Evolutionary conservation across 495 filamentous ascomycete genomes (phyloP), one percentile per base, ranked within the genome.

Genomic region (Aspergillus nanangensis): DNA sequence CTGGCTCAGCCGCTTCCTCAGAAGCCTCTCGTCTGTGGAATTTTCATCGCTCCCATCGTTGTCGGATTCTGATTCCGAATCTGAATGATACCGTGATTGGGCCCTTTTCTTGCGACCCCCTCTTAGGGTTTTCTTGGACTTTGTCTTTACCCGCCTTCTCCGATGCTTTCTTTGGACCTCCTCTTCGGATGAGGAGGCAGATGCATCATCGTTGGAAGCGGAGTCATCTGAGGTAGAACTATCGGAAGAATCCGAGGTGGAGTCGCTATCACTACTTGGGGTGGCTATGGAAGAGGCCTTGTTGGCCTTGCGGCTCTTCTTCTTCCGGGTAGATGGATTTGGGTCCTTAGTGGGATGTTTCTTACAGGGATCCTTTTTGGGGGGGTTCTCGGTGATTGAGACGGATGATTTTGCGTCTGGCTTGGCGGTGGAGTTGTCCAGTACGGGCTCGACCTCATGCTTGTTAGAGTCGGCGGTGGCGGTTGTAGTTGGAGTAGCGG

Each of bases 1-100:
- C n/a, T 70, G 57, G 37, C 75, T 67, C 48, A 71, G n/a, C n/a
- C n/a, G 54, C 47, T 74, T 74, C 50, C 71, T 70, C 14, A 67
- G 47, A 22, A 74, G 61, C 50, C 70, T 75, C 48, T 72, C 67
- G 40, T 67, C 52, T 34, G 59, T 32, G 21, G 20, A 39, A 8
- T 51, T 24, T 22, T 63, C 62, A 9, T 61, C 50, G 17, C 60
- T 60, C 8, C 65, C 60, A 0, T 46, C 62, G 2, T 58, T 58
- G 13, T 57, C 53, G 4, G 56, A 51, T n/a, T 66, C 60, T 0
- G 67, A 61, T 0, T 68, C 66, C 3, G 62, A 64, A 1, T 70
- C 62, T 1, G 55, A 51, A 15, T 65, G 47, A 1, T 60, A 62
- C 32, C 58, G 60, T 21, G 67, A 61, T 10, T 57, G 62, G 32